Conservation (phyloP, 164 flowering plant species). For the Vitis amurensis region DNA sequence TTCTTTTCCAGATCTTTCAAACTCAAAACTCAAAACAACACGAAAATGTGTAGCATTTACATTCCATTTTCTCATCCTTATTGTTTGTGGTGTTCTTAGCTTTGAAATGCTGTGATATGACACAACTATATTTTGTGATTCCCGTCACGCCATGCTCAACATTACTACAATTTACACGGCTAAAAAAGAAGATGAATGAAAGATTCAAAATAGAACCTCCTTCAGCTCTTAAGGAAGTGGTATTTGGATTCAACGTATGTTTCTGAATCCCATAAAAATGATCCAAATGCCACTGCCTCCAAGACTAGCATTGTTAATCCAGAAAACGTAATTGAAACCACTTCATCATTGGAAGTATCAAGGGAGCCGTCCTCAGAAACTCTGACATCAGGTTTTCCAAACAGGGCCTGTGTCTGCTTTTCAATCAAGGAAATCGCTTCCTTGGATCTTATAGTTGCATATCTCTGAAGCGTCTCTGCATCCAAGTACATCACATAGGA, state of each 20-base stretch:
- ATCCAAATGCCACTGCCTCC: slow-evolving; percentile 92
- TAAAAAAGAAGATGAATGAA: neutral
- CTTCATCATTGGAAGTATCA: slow-evolving; percentile 67
- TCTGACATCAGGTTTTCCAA: slow-evolving; percentile 83
- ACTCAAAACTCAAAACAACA: too few species aligned
- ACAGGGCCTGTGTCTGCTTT: slow-evolving; percentile 90
- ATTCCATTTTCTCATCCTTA: too few species aligned
- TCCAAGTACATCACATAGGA: slow-evolving; percentile 93
- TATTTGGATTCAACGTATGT: slow-evolving; percentile 74
- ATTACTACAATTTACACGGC: neutral
- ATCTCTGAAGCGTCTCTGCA: slow-evolving; percentile 80
- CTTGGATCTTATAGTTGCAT: slow-evolving; percentile 81
- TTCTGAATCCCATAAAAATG: slow-evolving; percentile 89
- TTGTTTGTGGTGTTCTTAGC: too few species aligned
- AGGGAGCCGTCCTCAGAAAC: slow-evolving; percentile 67
- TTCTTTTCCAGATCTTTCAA: too few species aligned
- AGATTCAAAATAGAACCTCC: neutral
- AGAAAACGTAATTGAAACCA: slow-evolving; percentile 51
- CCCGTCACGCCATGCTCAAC: too few species aligned
- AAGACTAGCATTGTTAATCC: slow-evolving; percentile 82
- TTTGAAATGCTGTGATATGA: too few species aligned
- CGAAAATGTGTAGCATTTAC: too few species aligned
- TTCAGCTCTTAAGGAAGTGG: slow-evolving; percentile 52
- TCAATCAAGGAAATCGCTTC: slow-evolving; percentile 85
- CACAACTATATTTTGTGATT: too few species aligned